phyloP scores from a whole-genome alignment of 1,139 yeast genomes.

The Starmera stellimalicola region DNA sequence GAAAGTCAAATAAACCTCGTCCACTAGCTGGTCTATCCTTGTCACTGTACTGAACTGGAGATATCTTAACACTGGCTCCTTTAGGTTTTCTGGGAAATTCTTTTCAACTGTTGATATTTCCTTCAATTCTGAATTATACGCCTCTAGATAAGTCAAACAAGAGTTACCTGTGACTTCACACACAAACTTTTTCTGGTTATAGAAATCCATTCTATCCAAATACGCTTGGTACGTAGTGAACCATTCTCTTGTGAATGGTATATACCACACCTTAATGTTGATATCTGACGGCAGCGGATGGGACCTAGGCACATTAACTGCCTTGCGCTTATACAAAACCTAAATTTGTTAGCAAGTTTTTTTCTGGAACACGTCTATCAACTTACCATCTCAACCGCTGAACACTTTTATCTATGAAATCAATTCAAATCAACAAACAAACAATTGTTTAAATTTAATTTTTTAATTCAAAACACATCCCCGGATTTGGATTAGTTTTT shows the following conservation, averaged over 20 bases:
- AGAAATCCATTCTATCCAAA: constrained; percentile 59
- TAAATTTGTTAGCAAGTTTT: constrained; percentile 4
- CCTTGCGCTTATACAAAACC: constrained; percentile 71
- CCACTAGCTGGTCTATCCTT: constrained; percentile 79
- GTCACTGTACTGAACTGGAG: constrained; percentile 80
- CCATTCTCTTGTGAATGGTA: constrained; percentile 85
- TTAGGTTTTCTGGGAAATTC: constrained; percentile 81
- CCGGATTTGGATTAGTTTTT: no score
- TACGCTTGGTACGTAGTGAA: constrained; percentile 69
- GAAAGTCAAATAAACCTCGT: constrained; percentile 67
- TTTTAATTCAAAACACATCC: neutral
- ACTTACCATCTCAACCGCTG: constrained; percentile 1
- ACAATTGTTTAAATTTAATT: constrained; percentile 2
- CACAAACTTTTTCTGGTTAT: constrained; percentile 68
- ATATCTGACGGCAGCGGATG: constrained; percentile 45
- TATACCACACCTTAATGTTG: constrained; percentile 57
- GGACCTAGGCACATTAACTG: constrained; percentile 49
- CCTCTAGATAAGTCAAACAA: constrained; percentile 84
- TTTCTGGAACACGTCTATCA: neutral
- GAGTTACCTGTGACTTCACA: constrained; percentile 96
- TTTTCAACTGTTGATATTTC: constrained; percentile 68
- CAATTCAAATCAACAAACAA: no score
- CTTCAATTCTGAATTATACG: constrained; percentile 61
- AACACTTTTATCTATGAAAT: no score
- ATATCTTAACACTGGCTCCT: constrained; percentile 81